These are phyloP conservation scores for Sporothrix schenckii DNA, from an alignment of 2,329 filamentous ascomycete genomes.

Conservation along the genomic window DNA sequence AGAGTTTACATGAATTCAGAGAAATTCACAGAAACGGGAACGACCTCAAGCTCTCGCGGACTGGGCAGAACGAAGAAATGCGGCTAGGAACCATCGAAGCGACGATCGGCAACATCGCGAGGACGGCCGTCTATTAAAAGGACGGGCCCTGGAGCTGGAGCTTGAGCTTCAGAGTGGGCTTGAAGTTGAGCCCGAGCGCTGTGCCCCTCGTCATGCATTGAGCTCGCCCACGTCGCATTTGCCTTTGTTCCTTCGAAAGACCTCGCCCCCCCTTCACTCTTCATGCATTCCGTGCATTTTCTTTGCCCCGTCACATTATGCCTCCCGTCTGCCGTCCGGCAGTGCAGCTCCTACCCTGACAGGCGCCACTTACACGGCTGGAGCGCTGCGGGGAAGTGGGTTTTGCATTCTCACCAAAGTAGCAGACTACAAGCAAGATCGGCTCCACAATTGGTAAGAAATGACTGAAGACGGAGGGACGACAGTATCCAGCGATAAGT, in stretches of 20 bases:
- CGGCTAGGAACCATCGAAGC: constrained; percentile 26
- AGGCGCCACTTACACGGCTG: background rate
- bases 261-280: background rate
- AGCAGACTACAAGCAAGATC: too few relatives aligned
- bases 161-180: too few relatives aligned
- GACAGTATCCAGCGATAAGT: background rate
- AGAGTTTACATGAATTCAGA: background rate
- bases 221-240: background rate
- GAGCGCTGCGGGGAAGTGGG: background rate
- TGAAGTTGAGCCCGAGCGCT: too few relatives aligned
- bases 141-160: background rate
- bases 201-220: background rate
- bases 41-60: too few relatives aligned
- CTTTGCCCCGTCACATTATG: background rate
- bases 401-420: too few relatives aligned
- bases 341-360: background rate
- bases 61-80: background rate
- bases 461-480: constrained; percentile 26
- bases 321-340: background rate
- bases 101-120: constrained; percentile 7
- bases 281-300: background rate
- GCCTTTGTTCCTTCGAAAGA: background rate
- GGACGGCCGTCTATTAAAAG: constrained; percentile 16
- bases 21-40: background rate
- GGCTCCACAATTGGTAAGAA: constrained; percentile 32